A percentile compares a stretch with the other conserved stretches of the same genome.
These are phyloP conservation scores for Xylaria sp. DNA, from an alignment of 495 filamentous ascomycete species.

Conservation along the genomic window DNA sequence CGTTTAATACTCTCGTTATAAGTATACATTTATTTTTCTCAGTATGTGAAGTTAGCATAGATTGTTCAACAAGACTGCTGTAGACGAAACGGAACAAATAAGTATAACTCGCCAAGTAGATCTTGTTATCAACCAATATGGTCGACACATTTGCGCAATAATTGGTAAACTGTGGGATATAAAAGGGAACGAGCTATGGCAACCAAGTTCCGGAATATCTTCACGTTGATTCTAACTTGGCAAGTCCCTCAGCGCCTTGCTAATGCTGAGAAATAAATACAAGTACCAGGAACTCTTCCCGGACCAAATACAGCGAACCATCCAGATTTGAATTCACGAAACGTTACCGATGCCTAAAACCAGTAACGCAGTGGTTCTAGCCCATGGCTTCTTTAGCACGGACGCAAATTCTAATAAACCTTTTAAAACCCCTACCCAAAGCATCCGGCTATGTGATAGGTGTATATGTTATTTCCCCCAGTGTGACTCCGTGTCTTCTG, in stretches of 20 bases:
- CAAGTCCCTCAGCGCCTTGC: slow-evolving; percentile 17
- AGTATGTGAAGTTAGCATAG: neutral
- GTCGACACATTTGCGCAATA: too few relatives aligned
- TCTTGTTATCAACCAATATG: neutral
- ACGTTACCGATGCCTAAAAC: neutral
- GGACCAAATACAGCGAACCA: neutral
- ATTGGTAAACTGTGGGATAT: too few relatives aligned
- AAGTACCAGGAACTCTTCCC: neutral
- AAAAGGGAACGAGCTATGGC: neutral
- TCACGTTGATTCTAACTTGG: neutral
- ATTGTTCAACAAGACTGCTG: neutral
- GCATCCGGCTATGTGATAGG: neutral
- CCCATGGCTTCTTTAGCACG: neutral
- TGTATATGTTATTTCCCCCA: neutral
- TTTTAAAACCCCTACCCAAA: neutral
- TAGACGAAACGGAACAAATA: neutral
- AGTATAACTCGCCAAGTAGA: neutral
- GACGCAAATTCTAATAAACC: neutral
- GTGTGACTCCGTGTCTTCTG: neutral
- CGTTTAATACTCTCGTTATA: too few relatives aligned
- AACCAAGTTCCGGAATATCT: neutral
- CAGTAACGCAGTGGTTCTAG: neutral
- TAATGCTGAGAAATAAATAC: slow-evolving; percentile 7
- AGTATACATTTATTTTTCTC: too few relatives aligned
- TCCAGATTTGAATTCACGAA: neutral